Evolutionary conservation across 1,284 basidiomycete genomes (phyloP), one percentile per base, ranked within the genome.

Genomic region (Ceratobasidium sp.): DNA sequence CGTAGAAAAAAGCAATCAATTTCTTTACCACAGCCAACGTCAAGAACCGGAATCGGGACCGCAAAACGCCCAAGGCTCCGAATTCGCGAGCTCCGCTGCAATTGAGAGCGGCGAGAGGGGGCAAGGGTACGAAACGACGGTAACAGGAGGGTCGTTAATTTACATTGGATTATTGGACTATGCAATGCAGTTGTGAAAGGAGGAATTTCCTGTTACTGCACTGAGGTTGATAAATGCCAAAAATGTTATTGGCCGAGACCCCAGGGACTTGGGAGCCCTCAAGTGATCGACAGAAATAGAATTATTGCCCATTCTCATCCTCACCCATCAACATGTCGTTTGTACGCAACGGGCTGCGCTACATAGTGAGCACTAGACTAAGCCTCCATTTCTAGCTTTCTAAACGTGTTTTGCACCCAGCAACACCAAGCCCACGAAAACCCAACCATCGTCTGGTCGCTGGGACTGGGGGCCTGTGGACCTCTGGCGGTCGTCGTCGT

Each of bases 401-500:
- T 34, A 49, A 68, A 22, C 51, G 27, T 58, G 7, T 16, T 22
- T 63, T 58, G 22, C 65, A 24, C 24, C 58, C 77, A 90, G 88
- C 89, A 89, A 87, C 89, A 92, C 76, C 88, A 91, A 80, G 94
- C 95, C 46, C 96, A 98, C 84, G 95, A 98, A 84, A 90, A 90
- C 79, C 95, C 96, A 46, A 92, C 94, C 80, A 89, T 98, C 82
- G 96, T 97, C 85, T 98, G 90, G 85, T 93, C 95, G 7, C 86
- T 92, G 81, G 82, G 90, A 68, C 83, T 98, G 76, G 96, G 95
- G 56, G 80, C 84, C 69, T 84, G 88, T 82, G 95, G 95, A 1
- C 96, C 96, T 14, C 82, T 91, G 31, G 84, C 94, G 81, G 92
- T 92, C 63, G 78, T 94, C 51, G 85, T 87, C 59, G 88, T 98